Percentiles rank a stretch among this genome's conserved stretches.
Evolutionary conservation across 2,329 filamentous ascomycete genomes (phyloP).

Genomic region (Trichoderma pleuroti): DNA sequence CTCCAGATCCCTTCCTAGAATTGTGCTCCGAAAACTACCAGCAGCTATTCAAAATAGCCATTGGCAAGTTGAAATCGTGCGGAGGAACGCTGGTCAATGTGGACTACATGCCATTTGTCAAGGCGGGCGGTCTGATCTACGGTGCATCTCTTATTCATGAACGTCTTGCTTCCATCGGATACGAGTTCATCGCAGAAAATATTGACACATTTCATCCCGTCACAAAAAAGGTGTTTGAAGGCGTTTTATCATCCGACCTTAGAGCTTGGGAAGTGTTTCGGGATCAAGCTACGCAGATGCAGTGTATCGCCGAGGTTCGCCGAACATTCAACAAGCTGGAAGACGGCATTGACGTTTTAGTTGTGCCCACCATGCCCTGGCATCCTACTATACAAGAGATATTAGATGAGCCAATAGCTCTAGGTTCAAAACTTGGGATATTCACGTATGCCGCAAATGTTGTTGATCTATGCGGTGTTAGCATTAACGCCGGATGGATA

Average conservation of each 20-base stretch:
- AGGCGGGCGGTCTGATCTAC: constrained; percentile 3
- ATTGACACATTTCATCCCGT: not conserved
- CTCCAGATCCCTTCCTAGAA: not conserved
- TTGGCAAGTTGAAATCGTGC: not conserved
- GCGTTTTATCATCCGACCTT: not conserved
- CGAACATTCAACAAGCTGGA: not conserved
- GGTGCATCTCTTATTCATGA: constrained; percentile 2
- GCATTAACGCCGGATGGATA: constrained; percentile 5
- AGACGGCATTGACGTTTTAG: constrained; percentile 4
- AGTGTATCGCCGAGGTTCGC: not conserved
- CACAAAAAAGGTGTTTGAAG: not conserved
- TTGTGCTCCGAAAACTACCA: not conserved
- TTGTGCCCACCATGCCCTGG: not conserved
- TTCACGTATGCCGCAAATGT: constrained; percentile 6
- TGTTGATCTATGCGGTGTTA: constrained; percentile 2
- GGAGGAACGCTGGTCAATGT: not conserved
- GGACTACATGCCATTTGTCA: not conserved
- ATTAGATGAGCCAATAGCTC: not conserved
- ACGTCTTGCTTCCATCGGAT: constrained; percentile 7
- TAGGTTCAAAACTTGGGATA: not conserved
- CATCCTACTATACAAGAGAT: constrained; percentile 8
- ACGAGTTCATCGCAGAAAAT: not conserved
- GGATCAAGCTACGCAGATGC: constrained; percentile 1
- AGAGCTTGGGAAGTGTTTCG: not conserved
- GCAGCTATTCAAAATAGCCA: not conserved